phyloP scores from a whole-genome alignment of 805 yeast species.

The Sugiyamaella smithiae region DNA sequence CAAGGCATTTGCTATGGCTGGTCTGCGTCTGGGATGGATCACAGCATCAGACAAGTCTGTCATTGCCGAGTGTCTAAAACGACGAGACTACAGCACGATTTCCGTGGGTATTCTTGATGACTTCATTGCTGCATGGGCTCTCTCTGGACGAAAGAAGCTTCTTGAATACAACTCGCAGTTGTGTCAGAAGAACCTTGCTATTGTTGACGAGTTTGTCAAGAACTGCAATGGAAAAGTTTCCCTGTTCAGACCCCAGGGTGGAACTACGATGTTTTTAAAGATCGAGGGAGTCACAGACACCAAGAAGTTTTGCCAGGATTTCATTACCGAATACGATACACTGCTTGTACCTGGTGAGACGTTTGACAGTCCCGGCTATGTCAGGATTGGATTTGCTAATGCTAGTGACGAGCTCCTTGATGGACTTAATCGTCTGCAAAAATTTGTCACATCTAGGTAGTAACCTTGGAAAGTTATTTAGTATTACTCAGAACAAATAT shows the following conservation, averaged over 20 bases:
- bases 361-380: slow-evolving; percentile 42
- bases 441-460: background rate
- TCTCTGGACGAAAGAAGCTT: slow-evolving; percentile 36
- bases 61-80: slow-evolving; percentile 36
- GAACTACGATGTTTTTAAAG: slow-evolving; percentile 46
- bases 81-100: slow-evolving; percentile 52
- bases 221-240: slow-evolving; percentile 35
- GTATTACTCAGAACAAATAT: too few species aligned
- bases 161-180: slow-evolving; percentile 41
- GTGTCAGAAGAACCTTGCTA: slow-evolving; percentile 39
- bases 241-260: slow-evolving; percentile 48
- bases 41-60: slow-evolving; percentile 37
- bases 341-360: slow-evolving; percentile 52
- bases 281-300: slow-evolving; percentile 36
- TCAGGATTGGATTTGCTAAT: slow-evolving; percentile 52
- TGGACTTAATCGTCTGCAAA: slow-evolving; percentile 35
- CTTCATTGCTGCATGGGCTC: slow-evolving; percentile 42
- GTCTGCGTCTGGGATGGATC: slow-evolving; percentile 54
- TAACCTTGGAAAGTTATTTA: background rate
- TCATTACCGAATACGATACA: slow-evolving; percentile 38
- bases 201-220: slow-evolving; percentile 37
- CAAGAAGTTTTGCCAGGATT: slow-evolving; percentile 34
- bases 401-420: slow-evolving; percentile 34
- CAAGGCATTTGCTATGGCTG: slow-evolving; percentile 55
- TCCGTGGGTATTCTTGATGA: slow-evolving; percentile 50